These are phyloP conservation scores for Clonostachys sp. DNA, from an alignment of 2,329 filamentous ascomycete genomes.

Conservation along the genomic window DNA sequence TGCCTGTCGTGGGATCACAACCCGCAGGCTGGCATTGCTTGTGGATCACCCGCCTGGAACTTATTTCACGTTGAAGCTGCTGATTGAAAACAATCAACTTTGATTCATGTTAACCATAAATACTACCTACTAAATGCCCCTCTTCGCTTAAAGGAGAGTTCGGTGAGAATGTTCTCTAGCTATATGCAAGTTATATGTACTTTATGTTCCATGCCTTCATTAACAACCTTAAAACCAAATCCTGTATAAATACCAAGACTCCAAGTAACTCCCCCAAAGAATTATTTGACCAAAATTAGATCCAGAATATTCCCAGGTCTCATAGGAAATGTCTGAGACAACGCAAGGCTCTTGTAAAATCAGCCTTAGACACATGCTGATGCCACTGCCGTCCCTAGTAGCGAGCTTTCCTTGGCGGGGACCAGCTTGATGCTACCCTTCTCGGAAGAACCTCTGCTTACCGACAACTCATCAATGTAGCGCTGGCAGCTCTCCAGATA, in stretches of 20 bases:
- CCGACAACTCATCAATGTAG: slow-evolving; percentile 57
- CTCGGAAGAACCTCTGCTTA: slow-evolving; percentile 21
- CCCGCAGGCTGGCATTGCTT: too few relatives aligned
- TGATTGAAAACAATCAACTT: too few relatives aligned
- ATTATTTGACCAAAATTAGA: neutral
- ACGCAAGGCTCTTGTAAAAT: neutral
- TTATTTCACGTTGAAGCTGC: too few relatives aligned
- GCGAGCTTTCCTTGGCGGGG: slow-evolving; percentile 67
- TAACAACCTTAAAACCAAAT: too few relatives aligned
- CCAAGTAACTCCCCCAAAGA: neutral
- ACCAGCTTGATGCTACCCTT: slow-evolving; percentile 54
- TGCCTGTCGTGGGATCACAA: too few relatives aligned
- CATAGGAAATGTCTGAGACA: neutral
- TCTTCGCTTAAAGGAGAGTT: too few relatives aligned
- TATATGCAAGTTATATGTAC: too few relatives aligned
- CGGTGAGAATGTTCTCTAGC: too few relatives aligned
- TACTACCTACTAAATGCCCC: too few relatives aligned
- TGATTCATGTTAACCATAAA: too few relatives aligned
- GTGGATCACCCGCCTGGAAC: too few relatives aligned
- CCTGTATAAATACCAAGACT: neutral
- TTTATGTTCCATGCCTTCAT: too few relatives aligned
- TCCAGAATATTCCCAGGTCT: neutral
- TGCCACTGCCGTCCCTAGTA: slow-evolving; percentile 72
- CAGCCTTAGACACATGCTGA: slow-evolving; percentile 36
- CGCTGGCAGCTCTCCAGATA: slow-evolving; percentile 60